These are phyloP conservation scores for Tylopilus balloui DNA, from an alignment of 768 basidiomycete species.

Conservation along the genomic window DNA sequence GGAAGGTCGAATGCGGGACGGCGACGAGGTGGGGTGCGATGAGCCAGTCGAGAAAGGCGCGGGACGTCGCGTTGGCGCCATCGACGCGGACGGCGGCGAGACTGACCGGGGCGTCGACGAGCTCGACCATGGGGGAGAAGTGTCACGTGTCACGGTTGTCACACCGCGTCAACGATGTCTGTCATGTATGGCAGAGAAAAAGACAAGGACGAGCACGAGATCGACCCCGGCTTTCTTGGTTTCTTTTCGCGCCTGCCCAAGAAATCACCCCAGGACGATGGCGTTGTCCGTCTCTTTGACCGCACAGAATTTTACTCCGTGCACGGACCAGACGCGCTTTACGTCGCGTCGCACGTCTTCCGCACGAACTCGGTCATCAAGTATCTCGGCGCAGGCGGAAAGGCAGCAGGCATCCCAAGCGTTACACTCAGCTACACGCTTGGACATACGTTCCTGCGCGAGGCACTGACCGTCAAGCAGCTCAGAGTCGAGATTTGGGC, in stretches of 20 bases:
- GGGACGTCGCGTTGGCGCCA: conserved; percentile 69
- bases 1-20: conserved; percentile 39
- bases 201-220: conserved; percentile 49
- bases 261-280: conserved; percentile 66
- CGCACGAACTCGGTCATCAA: conserved; percentile 92
- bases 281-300: conserved; percentile 85
- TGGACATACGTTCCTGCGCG: conserved; percentile 79
- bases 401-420: conserved; percentile 59
- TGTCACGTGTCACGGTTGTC: conserved; percentile 18
- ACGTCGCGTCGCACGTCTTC: conserved; percentile 77
- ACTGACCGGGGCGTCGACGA: conserved; percentile 54
- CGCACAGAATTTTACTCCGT: conserved; percentile 83
- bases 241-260: conserved; percentile 60
- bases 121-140: conserved; percentile 20
- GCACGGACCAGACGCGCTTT: conserved; percentile 86
- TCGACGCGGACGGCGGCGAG: conserved; percentile 79
- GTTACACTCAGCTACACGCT: conserved; percentile 73
- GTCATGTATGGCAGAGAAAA: conserved; percentile 67
- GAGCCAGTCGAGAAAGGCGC: conserved; percentile 76
- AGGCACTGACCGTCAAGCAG: conserved; percentile 86
- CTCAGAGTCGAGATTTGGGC: conserved; percentile 90
- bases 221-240: conserved; percentile 69
- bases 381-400: conserved; percentile 70
- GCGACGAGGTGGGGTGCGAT: conserved; percentile 57
- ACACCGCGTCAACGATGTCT: conserved; percentile 38